phyloP scores from a whole-genome alignment of 2,329 filamentous ascomycete genomes.

The Ceratocystis destructans region DNA sequence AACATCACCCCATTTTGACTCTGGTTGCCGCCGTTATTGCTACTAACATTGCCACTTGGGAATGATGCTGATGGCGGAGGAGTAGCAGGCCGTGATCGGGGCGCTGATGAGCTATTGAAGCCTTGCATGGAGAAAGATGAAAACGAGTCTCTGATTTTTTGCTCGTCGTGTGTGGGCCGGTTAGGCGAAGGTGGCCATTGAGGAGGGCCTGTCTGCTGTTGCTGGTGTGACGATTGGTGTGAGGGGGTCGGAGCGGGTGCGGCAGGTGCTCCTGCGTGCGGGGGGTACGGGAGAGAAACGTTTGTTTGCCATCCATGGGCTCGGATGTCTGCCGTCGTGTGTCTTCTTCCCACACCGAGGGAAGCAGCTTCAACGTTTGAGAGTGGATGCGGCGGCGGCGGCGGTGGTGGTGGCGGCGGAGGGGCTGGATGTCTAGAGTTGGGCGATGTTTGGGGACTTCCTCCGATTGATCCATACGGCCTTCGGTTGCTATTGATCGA shows the following conservation, averaged over 20 bases:
- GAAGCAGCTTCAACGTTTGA: constrained; percentile 49
- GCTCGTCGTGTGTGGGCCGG: constrained; percentile 37
- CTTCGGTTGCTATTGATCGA: constrained; percentile 55
- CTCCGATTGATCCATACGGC: constrained; percentile 76
- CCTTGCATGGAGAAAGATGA: constrained; percentile 40
- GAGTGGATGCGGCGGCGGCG: constrained; percentile 47
- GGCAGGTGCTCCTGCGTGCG: constrained; percentile 13
- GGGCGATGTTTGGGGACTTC: constrained; percentile 59
- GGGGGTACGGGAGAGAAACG: constrained; percentile 31
- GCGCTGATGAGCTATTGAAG: constrained; percentile 28
- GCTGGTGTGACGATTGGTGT: constrained; percentile 34
- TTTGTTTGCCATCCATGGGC: constrained; percentile 46
- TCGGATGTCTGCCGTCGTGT: constrained; percentile 92
- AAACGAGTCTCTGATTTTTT: constrained; percentile 43
- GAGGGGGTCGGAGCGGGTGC: constrained; percentile 52
- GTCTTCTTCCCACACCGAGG: constrained; percentile 55
- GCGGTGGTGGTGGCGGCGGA: constrained; percentile 47
- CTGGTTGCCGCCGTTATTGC: constrained; percentile 21
- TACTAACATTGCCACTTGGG: constrained; percentile 30
- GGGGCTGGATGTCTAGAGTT: constrained; percentile 38
- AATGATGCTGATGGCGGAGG: constrained; percentile 35
- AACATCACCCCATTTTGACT: constrained; percentile 28
- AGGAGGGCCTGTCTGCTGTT: constrained; percentile 33
- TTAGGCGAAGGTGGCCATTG: constrained; percentile 44
- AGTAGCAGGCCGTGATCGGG: constrained; percentile 40